These are phyloP conservation scores for Septoria petroselini DNA, from an alignment of 2,329 filamentous ascomycete species.

Conservation along the genomic window DNA sequence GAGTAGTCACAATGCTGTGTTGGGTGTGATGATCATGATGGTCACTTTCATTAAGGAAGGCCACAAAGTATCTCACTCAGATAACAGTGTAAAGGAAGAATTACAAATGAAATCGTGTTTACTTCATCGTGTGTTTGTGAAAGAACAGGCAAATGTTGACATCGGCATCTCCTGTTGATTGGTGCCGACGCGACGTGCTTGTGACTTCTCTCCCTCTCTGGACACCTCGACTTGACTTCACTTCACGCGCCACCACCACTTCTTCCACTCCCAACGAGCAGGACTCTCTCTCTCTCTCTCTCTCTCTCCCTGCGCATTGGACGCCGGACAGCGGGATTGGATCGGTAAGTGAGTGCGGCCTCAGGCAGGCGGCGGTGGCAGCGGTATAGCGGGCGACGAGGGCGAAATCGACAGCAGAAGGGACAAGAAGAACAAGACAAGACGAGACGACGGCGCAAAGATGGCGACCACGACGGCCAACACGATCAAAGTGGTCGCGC, in stretches of 20 bases:
- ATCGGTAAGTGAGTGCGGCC: too few species aligned
- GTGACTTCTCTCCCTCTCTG: neutral
- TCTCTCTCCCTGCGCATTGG: too few species aligned
- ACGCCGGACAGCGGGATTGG: too few species aligned
- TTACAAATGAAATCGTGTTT: too few species aligned
- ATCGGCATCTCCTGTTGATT: slow-evolving; percentile 9
- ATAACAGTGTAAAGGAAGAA: too few species aligned
- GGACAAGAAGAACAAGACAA: neutral
- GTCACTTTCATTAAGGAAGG: too few species aligned
- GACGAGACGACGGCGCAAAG: neutral
- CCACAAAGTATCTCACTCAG: too few species aligned
- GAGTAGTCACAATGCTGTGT: neutral
- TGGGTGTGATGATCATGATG: too few species aligned
- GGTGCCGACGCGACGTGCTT: neutral
- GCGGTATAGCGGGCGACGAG: neutral
- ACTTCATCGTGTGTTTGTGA: too few species aligned
- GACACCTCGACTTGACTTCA: too few species aligned
- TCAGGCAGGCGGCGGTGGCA: neutral
- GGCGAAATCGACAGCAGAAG: neutral
- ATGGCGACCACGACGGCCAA: slow-evolving; percentile 35
- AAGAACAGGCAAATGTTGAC: too few species aligned
- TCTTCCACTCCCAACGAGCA: slow-evolving; percentile 1
- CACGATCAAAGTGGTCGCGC: slow-evolving; percentile 74
- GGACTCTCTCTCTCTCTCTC: too few species aligned
- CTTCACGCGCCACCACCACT: neutral